phyloP scores from a whole-genome alignment of 2,329 filamentous ascomycete genomes.

The Trichophyton mentagrophytes region DNA sequence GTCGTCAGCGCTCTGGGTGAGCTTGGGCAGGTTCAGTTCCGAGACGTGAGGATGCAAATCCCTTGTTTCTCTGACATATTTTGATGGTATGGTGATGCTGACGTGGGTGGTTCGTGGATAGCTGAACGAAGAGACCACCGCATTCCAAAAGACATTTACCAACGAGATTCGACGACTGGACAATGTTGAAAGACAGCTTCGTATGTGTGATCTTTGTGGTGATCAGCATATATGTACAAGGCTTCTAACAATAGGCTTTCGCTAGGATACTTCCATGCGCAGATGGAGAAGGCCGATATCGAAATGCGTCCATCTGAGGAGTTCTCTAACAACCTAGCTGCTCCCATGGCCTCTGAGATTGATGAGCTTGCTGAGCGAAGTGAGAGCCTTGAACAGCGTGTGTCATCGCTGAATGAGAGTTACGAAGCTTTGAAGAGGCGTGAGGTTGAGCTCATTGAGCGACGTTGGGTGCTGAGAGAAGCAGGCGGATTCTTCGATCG shows the following conservation, averaged over 20 bases:
- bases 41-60: conserved; percentile 58
- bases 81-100: conserved; percentile 14
- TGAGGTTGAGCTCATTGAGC: conserved; percentile 92
- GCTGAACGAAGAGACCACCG: conserved; percentile 85
- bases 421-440: conserved; percentile 98
- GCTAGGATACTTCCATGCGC: conserved; percentile 76
- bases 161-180: conserved; percentile 94
- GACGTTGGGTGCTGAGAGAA: conserved; percentile 95
- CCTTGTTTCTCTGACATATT: not conserved
- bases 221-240: no score
- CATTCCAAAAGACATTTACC: conserved; percentile 94
- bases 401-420: conserved; percentile 88
- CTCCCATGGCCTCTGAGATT: conserved; percentile 86
- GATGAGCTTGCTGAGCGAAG: conserved; percentile 88
- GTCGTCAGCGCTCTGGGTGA: conserved; percentile 93
- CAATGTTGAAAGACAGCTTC: conserved; percentile 94
- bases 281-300: conserved; percentile 90
- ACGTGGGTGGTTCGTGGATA: conserved; percentile 29
- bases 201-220: conserved; percentile 44
- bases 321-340: conserved; percentile 72
- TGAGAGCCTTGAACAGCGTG: conserved; percentile 80
- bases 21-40: conserved; percentile 89
- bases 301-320: conserved; percentile 81
- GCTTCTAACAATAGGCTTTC: not conserved
- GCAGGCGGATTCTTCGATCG: conserved; percentile 95